phyloP scores from a whole-genome alignment of 2,329 filamentous ascomycete genomes.

The Fusarium chuoi region DNA sequence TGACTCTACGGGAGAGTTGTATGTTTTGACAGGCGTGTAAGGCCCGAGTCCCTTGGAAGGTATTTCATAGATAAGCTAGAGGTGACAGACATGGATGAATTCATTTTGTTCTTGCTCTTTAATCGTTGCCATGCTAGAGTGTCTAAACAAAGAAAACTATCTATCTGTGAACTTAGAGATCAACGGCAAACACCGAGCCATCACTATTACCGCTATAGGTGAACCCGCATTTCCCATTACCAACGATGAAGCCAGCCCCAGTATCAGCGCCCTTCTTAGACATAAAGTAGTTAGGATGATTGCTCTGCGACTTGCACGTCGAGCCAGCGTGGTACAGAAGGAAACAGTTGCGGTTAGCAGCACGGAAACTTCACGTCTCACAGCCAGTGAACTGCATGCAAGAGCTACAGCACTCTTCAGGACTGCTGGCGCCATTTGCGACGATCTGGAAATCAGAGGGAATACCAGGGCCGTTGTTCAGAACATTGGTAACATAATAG shows the following conservation, averaged over 20 bases:
- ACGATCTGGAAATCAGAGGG: slow-evolving; percentile 3
- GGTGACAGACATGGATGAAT: too few species aligned
- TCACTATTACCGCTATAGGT: slow-evolving; percentile 15
- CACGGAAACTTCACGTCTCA: slow-evolving; percentile 1
- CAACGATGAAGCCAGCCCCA: neutral
- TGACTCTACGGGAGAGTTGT: slow-evolving; percentile 6
- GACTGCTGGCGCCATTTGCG: neutral
- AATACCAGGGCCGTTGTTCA: slow-evolving; percentile 12
- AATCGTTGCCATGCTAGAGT: accelerated
- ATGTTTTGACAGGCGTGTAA: neutral
- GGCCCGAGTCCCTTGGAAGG: accelerated
- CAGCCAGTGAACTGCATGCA: slow-evolving; percentile 10
- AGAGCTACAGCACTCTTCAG: neutral
- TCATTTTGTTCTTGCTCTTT: neutral
- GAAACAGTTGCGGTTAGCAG: slow-evolving; percentile 10
- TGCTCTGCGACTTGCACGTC: neutral
- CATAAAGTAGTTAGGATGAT: slow-evolving; percentile 9
- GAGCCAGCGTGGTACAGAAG: slow-evolving; percentile 3
- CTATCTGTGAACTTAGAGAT: neutral
- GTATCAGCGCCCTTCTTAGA: slow-evolving; percentile 2
- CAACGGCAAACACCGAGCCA: neutral
- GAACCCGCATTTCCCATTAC: neutral
- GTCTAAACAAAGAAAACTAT: too few species aligned
- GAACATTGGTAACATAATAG: slow-evolving; percentile 8
- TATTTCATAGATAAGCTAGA: too few species aligned